Conservation (phyloP, 1,284 basidiomycete genomes). For the Rhodotorula sp. region DNA sequence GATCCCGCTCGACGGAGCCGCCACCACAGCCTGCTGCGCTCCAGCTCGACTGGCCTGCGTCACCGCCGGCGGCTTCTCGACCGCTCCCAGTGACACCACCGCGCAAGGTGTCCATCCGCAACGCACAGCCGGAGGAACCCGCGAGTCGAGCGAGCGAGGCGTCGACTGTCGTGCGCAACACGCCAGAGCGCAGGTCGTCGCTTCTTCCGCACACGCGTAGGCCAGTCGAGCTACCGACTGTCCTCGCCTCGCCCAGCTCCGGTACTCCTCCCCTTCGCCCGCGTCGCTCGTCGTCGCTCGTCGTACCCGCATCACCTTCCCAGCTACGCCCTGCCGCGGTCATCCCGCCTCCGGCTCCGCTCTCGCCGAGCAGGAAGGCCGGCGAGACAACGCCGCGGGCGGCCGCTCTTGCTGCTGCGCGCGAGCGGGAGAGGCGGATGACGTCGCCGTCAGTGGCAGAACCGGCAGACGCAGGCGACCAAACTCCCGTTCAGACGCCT, state of each 20-base stretch:
- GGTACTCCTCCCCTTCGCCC: no score
- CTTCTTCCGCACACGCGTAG: not conserved
- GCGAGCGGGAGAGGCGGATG: not conserved
- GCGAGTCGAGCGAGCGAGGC: no score
- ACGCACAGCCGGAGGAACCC: no score
- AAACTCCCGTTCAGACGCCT: no score
- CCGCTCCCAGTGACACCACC: not conserved
- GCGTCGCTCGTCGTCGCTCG: no score
- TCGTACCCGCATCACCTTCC: no score
- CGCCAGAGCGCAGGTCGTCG: not conserved
- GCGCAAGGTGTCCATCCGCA: no score
- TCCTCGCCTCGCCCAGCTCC: no score
- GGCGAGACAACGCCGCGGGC: not conserved
- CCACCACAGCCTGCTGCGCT: not conserved
- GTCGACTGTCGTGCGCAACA: not conserved
- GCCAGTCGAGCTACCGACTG: not conserved
- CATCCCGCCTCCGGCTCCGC: no score
- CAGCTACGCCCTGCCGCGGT: no score
- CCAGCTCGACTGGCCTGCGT: not conserved
- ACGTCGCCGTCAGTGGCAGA: not conserved
- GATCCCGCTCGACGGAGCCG: no score
- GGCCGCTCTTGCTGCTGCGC: not conserved
- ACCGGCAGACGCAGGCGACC: no score
- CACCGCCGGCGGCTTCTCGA: not conserved
- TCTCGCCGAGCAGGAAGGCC: not conserved